These are phyloP conservation scores for Chytriomyces sp. DNA, from an alignment of 192 early-diverging fungal species.

Conservation along the genomic window DNA sequence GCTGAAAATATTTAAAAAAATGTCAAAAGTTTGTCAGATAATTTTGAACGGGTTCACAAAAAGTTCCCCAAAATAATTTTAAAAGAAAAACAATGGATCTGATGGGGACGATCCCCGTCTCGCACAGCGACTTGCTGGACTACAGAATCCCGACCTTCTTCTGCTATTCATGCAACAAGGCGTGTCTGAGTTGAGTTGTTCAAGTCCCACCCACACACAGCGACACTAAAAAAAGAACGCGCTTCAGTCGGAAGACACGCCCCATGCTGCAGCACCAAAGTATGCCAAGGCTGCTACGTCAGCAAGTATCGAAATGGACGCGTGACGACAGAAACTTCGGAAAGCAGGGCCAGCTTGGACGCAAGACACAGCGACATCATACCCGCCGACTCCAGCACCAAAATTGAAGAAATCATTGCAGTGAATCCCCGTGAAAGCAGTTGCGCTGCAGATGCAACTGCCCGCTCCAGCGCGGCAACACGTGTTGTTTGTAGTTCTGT, in stretches of 20 bases:
- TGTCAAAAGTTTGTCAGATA: neutral
- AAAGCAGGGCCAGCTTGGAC: slow-evolving; percentile 9
- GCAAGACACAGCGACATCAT: neutral
- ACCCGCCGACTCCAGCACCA: neutral
- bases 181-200: slow-evolving; percentile 11
- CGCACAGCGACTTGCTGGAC: neutral
- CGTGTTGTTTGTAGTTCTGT: neutral
- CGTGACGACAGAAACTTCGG: no score
- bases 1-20: neutral
- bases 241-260: slow-evolving; percentile 9
- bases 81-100: slow-evolving; percentile 11
- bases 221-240: neutral
- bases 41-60: neutral
- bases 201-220: no score
- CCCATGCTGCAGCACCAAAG: slow-evolving; percentile 17
- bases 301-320: no score
- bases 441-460: neutral
- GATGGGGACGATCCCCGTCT: neutral
- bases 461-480: neutral
- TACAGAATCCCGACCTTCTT: slow-evolving; percentile 22
- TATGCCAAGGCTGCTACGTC: slow-evolving; percentile 32
- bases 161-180: slow-evolving; percentile 16
- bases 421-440: neutral
- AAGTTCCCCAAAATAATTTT: neutral
- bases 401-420: neutral